A percentile compares a stretch with the other conserved stretches of the same genome.
phyloP scores from a whole-genome alignment of 371 early-diverging fungal genomes.

The Mortierella sp. region DNA sequence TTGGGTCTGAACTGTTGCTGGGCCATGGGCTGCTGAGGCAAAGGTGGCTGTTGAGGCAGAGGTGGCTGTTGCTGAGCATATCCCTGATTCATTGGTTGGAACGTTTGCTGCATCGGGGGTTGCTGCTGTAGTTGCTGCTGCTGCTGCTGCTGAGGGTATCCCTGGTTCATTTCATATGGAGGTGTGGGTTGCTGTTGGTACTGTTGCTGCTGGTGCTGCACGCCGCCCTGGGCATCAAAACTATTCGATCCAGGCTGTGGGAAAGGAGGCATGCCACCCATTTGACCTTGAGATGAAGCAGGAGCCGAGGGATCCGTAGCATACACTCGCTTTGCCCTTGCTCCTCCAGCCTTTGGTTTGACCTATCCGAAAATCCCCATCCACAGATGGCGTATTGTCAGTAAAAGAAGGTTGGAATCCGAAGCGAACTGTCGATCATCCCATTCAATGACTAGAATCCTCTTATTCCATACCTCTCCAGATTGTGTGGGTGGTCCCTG shows the following conservation, averaged over 20 bases:
- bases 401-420: not conserved
- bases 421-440: not conserved
- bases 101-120: too few relatives aligned
- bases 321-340: conserved; percentile 39
- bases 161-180: conserved; percentile 5
- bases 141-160: conserved; percentile 13
- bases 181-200: conserved; percentile 20
- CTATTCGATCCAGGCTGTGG: conserved; percentile 29
- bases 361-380: conserved; percentile 10
- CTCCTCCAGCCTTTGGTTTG: conserved; percentile 39
- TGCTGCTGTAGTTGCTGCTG: conserved; percentile 18
- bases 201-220: conserved; percentile 21
- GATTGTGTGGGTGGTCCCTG: conserved; percentile 28
- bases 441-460: too few relatives aligned
- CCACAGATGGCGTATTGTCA: not conserved
- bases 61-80: conserved; percentile 5
- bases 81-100: not conserved
- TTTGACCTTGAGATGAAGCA: conserved; percentile 19
- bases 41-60: conserved; percentile 9
- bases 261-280: conserved; percentile 23
- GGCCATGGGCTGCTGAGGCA: conserved; percentile 17
- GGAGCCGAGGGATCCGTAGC: conserved; percentile 22
- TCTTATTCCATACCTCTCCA: conserved; percentile 18
- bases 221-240: conserved; percentile 16
- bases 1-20: conserved; percentile 41